Evolutionary conservation across 768 basidiomycete genomes (phyloP).

Genomic region (Tulasnella sp.): DNA sequence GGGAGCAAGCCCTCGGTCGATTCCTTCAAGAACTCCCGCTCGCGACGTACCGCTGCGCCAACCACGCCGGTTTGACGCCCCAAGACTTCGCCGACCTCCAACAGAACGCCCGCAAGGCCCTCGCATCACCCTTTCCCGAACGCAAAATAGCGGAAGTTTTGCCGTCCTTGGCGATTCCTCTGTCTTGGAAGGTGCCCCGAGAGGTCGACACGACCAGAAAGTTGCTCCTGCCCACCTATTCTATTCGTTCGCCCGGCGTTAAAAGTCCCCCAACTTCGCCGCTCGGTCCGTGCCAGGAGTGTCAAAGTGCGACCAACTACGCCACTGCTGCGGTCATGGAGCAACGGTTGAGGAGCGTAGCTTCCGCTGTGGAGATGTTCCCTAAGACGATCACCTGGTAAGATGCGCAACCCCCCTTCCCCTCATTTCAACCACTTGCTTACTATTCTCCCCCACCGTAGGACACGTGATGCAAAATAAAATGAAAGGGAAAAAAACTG

Average conservation of each 20-base stretch:
- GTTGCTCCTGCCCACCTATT: neutral
- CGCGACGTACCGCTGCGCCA: neutral
- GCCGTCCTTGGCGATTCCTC: neutral
- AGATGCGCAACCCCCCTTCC: neutral
- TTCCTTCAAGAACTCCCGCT: constrained; percentile 2
- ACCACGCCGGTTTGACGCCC: neutral
- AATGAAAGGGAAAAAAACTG: neutral
- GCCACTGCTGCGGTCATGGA: neutral
- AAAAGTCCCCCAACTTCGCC: neutral
- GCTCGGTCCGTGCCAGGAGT: neutral
- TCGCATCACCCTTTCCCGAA: neutral
- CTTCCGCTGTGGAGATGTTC: constrained; percentile 2
- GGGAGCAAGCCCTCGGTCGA: neutral
- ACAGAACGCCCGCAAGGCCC: neutral
- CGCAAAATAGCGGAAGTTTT: constrained; percentile 2
- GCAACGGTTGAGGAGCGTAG: neutral
- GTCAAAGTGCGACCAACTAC: neutral
- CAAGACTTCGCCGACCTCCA: neutral
- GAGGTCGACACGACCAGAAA: neutral
- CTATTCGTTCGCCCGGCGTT: neutral
- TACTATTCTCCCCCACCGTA: neutral
- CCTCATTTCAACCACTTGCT: neutral
- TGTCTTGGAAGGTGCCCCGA: neutral
- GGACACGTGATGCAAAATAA: neutral
- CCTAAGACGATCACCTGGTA: neutral